Evolutionary conservation across 495 filamentous ascomycete species (phyloP), one percentile per base, ranked within the genome.

Genomic region (Xylaria curta): DNA sequence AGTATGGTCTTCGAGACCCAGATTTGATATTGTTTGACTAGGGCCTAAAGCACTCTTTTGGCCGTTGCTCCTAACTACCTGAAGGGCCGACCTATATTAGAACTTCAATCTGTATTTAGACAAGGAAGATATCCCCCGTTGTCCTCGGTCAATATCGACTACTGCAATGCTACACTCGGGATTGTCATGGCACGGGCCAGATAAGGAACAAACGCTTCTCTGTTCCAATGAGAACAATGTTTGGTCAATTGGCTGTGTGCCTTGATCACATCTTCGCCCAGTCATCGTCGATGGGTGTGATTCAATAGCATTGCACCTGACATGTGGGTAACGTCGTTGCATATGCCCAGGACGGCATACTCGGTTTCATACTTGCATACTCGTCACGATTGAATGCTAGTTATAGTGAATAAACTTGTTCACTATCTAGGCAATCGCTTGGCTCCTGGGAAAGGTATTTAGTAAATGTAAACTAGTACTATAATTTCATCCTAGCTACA

Each of bases 121-220:
- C 42, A n/a, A 26, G 15, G 8, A 47, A 65, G 15, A 49, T 26
- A 28, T 33, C 8, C 42, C 42, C 38, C 42, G 40, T 47, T 5
- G 24, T 49, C 21, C 24, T 65, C 42, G 12, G 17, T 15, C n/a
- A 38, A n/a, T 33, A 15, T 33, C 62, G 1, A 10, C 62, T 31
- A 65, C 62, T 46, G 62, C 62, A 49, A 47, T 65, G 42, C 42
- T 65, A 65, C 62, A 21, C 62, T 19, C 33, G n/a, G 42, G 62
- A 65, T 65, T n/a, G 26, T 21, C 62, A 40, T 46, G 17, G 62
- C 40, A 65, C 42, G 26, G 42, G 10, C 38, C 42, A 40, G 24
- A 49, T 47, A 46, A 33, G 62, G 9, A 47, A 17, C 15, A 2
- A 33, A 33, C 38, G 19, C 61, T 47, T 19, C 5, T 17, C 40